Evolutionary conservation across 1,284 basidiomycete species (phyloP), one percentile per base, ranked within the genome.

Genomic region (Sutorius eximius): DNA sequence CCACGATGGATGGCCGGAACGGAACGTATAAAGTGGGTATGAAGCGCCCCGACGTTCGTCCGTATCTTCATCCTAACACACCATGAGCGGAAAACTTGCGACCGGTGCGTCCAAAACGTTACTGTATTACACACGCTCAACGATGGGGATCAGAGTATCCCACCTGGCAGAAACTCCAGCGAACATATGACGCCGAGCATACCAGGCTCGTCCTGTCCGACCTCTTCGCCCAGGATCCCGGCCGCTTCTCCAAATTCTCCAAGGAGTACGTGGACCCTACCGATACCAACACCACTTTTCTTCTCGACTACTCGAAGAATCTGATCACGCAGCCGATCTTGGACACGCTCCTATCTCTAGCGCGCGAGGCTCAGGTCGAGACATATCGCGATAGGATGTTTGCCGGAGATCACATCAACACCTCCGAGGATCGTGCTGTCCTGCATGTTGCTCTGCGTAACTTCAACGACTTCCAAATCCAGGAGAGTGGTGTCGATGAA

Each of bases 281-380:
- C 38, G 83, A 84, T 46, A 81, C 87, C 33, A 79, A 84, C 59
- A 87, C 89, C 54, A 87, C 88, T 51, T 82, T 99, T 76, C 83
- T 99, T 58, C 82, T 98, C 68, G 96, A 99, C 76, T 97, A 91
- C 77, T 96, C 93, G 69, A 99, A 99, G 79, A 98, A 99, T 77
- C 77, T 98, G 59, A 84, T 98, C 80, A 94, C 91, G 58, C 80
- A 93, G 65, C 86, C 92, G 59, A 86, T 98, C 71, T 82, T 94
- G 58, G 75, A 80, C 18, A 78, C 83, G 16, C 85, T 98, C 52
- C 80, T 98, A 64, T 75, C 81, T 30, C 87, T 98, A 57, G 92
- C 87, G 24, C 82, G 86, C 58, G 94, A 98, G 75, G 94, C 95
- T 30, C 74, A 86, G 54, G 86, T 99, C 58, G 93, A 97, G 81